These are phyloP conservation scores for Ophiostoma angusticollis DNA, from an alignment of 2,329 filamentous ascomycete species.

Conservation along the genomic window DNA sequence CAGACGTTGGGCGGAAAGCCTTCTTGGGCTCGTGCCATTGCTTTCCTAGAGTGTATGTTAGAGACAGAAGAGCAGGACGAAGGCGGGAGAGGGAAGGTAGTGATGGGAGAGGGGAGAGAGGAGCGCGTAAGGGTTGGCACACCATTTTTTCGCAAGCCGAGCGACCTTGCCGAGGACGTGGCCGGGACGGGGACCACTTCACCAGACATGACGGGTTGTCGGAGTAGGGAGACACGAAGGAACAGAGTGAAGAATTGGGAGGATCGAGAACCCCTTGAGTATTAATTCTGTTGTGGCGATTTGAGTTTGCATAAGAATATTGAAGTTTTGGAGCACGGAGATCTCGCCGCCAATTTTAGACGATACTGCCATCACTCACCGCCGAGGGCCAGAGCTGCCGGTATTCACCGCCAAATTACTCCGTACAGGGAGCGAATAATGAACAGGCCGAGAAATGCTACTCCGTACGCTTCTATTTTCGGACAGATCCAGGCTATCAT, in stretches of 20 bases:
- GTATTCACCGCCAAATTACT: no score
- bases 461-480: no score
- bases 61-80: neutral
- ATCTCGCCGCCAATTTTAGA: no score
- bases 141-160: conserved; percentile 79
- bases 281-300: neutral
- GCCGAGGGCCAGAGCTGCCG: no score
- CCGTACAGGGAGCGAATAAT: no score
- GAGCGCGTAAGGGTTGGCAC: conserved; percentile 16
- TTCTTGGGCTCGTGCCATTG: conserved; percentile 81
- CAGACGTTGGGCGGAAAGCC: conserved; percentile 70
- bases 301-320: no score
- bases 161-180: conserved; percentile 24
- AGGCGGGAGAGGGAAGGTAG: neutral
- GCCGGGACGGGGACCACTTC: conserved; percentile 22
- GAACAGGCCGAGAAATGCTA: no score
- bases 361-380: no score
- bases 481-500: no score
- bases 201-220: conserved; percentile 31
- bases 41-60: conserved; percentile 50
- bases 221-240: neutral
- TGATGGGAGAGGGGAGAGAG: neutral
- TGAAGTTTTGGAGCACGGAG: no score
- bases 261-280: neutral
- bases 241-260: neutral